Evolutionary conservation across 75 land plant genomes (phyloP).

Genomic region (Selaginella tamariscina): DNA sequence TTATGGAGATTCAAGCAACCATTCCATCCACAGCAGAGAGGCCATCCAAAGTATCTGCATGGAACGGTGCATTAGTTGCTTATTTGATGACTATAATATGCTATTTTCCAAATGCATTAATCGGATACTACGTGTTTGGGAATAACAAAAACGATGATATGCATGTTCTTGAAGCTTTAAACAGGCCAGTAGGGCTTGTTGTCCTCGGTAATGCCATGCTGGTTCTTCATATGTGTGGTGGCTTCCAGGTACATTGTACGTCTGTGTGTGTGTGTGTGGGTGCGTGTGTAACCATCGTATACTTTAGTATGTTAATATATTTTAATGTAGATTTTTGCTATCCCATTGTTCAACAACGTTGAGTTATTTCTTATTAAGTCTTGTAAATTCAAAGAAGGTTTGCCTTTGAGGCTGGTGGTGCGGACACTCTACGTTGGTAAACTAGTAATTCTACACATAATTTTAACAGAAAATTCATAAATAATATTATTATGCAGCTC

Average conservation of each 20-base stretch:
- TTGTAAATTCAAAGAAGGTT: background rate
- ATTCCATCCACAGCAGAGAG: background rate
- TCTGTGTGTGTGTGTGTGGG: too few relatives aligned
- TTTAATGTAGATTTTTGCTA: conserved; percentile 1
- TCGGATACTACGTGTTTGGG: background rate
- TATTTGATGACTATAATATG: background rate
- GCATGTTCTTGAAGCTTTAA: background rate
- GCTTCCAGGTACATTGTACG: conserved; percentile 1
- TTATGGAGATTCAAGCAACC: conserved; percentile 9
- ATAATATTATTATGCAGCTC: background rate
- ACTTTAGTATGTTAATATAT: background rate
- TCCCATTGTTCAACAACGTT: background rate
- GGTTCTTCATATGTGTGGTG: background rate
- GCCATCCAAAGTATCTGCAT: background rate
- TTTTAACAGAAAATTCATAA: background rate
- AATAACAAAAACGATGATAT: background rate
- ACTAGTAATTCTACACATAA: background rate
- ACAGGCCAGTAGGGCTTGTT: background rate
- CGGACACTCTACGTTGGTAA: conserved; percentile 11
- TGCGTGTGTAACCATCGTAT: background rate
- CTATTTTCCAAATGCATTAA: background rate
- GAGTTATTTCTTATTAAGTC: background rate
- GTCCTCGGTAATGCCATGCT: background rate
- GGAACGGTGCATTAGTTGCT: background rate
- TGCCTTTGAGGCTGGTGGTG: background rate